Evolutionary conservation across 2,329 filamentous ascomycete species (phyloP).

Genomic region (Capronia coronata): DNA sequence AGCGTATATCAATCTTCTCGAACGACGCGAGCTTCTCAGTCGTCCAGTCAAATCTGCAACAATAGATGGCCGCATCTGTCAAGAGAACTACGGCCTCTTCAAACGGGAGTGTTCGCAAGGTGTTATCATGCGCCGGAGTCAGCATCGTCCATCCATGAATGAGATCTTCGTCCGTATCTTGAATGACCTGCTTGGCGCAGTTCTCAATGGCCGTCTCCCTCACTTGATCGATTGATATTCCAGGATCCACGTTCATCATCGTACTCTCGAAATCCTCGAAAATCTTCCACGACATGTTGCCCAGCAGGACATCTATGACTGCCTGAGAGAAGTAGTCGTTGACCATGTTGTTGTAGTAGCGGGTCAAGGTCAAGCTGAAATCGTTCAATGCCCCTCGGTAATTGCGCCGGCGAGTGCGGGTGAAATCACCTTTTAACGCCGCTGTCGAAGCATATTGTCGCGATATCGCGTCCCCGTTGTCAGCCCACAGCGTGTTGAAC

Average conservation of each 20-base stretch:
- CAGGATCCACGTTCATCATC: slow-evolving; percentile 89
- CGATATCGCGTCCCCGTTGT: slow-evolving; percentile 93
- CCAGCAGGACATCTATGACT: slow-evolving; percentile 87
- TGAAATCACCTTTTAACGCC: slow-evolving; percentile 95
- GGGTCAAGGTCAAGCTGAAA: slow-evolving; percentile 75
- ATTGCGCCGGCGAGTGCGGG: slow-evolving; percentile 74
- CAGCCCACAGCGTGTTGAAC: slow-evolving; percentile 96
- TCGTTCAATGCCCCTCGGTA: slow-evolving; percentile 89
- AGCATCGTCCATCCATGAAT: slow-evolving; percentile 84
- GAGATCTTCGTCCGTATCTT: slow-evolving; percentile 75
- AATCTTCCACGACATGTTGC: slow-evolving; percentile 74
- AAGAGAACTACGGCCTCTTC: slow-evolving; percentile 84
- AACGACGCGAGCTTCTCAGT: slow-evolving; percentile 91
- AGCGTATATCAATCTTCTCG: slow-evolving; percentile 72
- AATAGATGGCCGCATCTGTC: slow-evolving; percentile 77
- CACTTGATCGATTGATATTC: slow-evolving; percentile 75
- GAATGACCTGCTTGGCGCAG: slow-evolving; percentile 77
- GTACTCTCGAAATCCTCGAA: slow-evolving; percentile 93
- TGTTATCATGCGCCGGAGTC: slow-evolving; percentile 66
- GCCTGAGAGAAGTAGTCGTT: slow-evolving; percentile 97
- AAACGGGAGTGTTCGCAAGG: slow-evolving; percentile 63
- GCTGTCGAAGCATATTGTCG: slow-evolving; percentile 94
- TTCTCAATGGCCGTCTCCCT: slow-evolving; percentile 85
- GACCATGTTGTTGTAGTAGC: slow-evolving; percentile 76
- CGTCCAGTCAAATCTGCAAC: slow-evolving; percentile 89